Base-by-base conservation (phyloP, 2,329 filamentous ascomycete genomes). In the Diplodia mutila region DNA sequence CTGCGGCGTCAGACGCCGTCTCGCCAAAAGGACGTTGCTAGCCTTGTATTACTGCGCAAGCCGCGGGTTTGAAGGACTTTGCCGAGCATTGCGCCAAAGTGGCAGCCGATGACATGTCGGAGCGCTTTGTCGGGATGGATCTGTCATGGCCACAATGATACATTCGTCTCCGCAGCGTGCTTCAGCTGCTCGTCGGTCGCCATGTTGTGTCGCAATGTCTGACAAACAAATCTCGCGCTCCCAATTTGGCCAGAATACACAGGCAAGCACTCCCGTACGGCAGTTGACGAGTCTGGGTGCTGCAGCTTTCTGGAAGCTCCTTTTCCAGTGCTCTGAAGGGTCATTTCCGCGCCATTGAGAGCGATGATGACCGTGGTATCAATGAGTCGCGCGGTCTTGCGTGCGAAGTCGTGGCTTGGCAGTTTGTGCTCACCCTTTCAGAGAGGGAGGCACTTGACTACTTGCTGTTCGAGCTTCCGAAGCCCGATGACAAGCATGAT, bases 381-480 rank as follows among this genome's bases (percentile, higher is more conserved):
- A 87, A 88, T 67, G 86, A 90, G 67, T 86, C 90, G 16, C 85
- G 91, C 65, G 90, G 90, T 23, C 87, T 88, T 74, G 91, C 90
- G 32, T 94, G 91, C 74, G 91, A 94, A 80, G 91, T 93, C 69
- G 90, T 93, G 16, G 91, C 91, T 46, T 93, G 91, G 90, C 86
- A 91, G 48, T 92, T 93, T 72, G 82, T 94, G 42, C 88, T 87
- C 18, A 87, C 87, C 66, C 81, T 93, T 37, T 89, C 89, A 1
- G 90, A 93, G 74, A 83, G 87, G 27, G 91, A 94, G 73, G 89
- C 89, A 9, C 89, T 94, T 29, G 88, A 92, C 66, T 91, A 85
- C 73, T 90, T 92, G 66, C 85, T 93, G 39, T 90, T 89, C 71
- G 91, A 94, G 76, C 86, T 94, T 53, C 89, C 90, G 2, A 57